phyloP scores from a whole-genome alignment of 2,329 filamentous ascomycete species.

The Sporothrix variecibatus region DNA sequence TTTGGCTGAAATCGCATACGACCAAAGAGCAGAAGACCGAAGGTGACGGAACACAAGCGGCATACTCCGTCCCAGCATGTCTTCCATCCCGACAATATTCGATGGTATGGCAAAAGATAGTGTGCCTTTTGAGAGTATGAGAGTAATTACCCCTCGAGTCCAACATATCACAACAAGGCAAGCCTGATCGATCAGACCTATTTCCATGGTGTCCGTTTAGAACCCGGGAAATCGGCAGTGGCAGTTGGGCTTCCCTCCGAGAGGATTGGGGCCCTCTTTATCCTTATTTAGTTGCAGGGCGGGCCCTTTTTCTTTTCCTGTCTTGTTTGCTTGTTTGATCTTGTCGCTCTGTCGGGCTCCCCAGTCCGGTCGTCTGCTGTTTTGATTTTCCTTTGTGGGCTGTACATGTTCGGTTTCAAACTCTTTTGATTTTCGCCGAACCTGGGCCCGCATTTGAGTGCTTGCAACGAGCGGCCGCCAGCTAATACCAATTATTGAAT shows the following conservation, averaged over 20 bases:
- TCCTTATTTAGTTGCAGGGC: neutral
- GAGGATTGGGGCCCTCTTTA: neutral
- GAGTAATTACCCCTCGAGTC: too few relatives aligned
- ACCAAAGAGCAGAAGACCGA: neutral
- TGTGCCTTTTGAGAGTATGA: neutral
- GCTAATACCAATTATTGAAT: neutral
- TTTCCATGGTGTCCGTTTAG: neutral
- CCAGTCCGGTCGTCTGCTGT: neutral
- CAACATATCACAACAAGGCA: neutral
- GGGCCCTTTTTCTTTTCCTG: neutral
- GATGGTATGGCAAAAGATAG: neutral
- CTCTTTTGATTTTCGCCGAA: neutral
- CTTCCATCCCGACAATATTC: neutral
- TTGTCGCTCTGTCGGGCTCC: neutral
- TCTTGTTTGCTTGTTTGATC: neutral
- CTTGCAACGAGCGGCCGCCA: neutral
- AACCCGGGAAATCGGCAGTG: constrained; percentile 10
- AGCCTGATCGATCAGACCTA: neutral
- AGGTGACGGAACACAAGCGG: neutral
- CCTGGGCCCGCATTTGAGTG: neutral
- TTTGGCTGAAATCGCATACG: constrained; percentile 12
- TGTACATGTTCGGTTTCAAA: neutral
- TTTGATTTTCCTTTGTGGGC: neutral
- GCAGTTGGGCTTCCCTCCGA: neutral
- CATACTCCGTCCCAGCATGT: neutral